Conservation (phyloP, 1,284 basidiomycete genomes). For the Irpex lacteus region DNA sequence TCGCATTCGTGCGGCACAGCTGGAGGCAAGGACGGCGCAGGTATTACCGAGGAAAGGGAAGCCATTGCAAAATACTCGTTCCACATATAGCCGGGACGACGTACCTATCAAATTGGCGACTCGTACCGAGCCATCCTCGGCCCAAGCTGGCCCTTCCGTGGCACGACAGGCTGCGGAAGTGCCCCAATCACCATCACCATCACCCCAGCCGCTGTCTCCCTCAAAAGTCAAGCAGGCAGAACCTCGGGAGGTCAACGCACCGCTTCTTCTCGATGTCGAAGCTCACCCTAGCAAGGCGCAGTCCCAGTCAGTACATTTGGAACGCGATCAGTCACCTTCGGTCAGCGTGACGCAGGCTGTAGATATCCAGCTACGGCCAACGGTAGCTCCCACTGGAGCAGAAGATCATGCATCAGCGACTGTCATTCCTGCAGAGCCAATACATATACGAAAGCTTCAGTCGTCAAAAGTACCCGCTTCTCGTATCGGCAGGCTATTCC, state of each 20-base stretch:
- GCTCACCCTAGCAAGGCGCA: not conserved
- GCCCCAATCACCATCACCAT: not conserved
- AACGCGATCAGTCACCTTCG: not conserved
- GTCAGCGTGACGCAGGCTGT: not conserved
- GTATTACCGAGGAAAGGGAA: not conserved
- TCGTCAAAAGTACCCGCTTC: constrained; percentile 88
- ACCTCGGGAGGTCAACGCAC: too few relatives aligned
- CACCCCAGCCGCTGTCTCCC: not conserved
- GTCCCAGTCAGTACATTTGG: not conserved
- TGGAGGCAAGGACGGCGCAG: constrained; percentile 25
- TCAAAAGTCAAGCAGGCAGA: not conserved
- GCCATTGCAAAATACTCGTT: not conserved
- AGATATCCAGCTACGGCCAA: not conserved
- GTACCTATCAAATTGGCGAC: not conserved
- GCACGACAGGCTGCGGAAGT: not conserved
- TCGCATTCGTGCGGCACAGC: constrained; percentile 51
- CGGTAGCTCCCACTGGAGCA: not conserved
- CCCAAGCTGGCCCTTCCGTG: not conserved
- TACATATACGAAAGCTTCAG: constrained; percentile 49
- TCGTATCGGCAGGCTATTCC: constrained; percentile 82
- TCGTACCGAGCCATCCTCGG: not conserved
- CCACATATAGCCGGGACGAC: not conserved
- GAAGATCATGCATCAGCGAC: not conserved
- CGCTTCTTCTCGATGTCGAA: too few relatives aligned
- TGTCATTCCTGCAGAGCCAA: not conserved